Percentiles rank a stretch among this genome's conserved stretches.
These are phyloP conservation scores for Clavispora phyllophila DNA, from an alignment of 805 yeast species.

Conservation along the genomic window DNA sequence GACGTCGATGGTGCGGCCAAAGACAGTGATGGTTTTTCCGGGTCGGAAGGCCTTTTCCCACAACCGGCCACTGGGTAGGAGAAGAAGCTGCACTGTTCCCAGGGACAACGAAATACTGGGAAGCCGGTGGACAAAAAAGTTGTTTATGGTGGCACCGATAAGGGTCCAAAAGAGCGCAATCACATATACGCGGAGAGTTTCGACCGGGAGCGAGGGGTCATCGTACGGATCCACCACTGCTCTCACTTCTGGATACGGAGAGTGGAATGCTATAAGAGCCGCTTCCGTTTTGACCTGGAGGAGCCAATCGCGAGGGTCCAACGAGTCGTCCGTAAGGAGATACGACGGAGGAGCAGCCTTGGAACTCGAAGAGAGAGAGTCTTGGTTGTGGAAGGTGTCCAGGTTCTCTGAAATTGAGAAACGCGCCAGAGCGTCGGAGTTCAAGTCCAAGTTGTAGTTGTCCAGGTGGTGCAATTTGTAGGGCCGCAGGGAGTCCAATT, in stretches of 20 bases:
- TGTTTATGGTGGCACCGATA: constrained; percentile 51
- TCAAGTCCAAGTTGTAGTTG: no score
- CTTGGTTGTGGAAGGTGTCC: neutral
- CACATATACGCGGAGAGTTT: constrained; percentile 53
- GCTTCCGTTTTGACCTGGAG: constrained; percentile 39
- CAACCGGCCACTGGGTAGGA: constrained; percentile 35
- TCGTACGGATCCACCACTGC: constrained; percentile 59
- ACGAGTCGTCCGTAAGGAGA: no score
- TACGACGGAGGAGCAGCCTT: no score
- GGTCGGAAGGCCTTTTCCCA: constrained; percentile 32
- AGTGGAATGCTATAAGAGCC: constrained; percentile 36
- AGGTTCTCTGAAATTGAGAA: no score
- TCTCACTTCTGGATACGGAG: constrained; percentile 64
- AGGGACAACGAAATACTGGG: constrained; percentile 43
- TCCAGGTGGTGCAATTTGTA: no score
- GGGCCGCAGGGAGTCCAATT: no score
- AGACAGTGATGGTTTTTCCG: constrained; percentile 18
- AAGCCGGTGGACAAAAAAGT: constrained; percentile 52
- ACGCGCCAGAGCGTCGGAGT: no score
- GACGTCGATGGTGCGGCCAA: constrained; percentile 22
- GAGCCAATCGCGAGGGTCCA: constrained; percentile 19
- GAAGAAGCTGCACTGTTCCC: constrained; percentile 36
- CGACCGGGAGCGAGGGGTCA: constrained; percentile 44
- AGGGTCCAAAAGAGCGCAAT: constrained; percentile 49
- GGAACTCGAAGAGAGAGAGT: no score